These are phyloP conservation scores for Diutina pseudorugosa DNA, from an alignment of 1,139 yeast genomes.

Conservation along the genomic window DNA sequence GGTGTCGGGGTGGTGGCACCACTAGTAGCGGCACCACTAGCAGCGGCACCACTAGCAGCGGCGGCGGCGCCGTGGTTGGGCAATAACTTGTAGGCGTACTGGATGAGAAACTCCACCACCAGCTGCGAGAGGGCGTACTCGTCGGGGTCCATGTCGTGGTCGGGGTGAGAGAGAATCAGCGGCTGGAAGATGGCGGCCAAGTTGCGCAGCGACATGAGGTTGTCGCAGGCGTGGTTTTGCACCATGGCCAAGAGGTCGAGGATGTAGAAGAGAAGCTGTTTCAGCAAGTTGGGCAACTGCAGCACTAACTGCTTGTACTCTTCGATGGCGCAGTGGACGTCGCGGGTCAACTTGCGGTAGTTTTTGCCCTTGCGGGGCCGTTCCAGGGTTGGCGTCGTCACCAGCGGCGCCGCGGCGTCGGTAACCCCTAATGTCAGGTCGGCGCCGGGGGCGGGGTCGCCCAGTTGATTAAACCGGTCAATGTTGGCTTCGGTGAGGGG, in stretches of 20 bases:
- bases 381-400: conserved; percentile 7
- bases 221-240: conserved; percentile 63
- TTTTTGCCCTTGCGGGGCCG: conserved; percentile 9
- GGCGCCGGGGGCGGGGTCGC: neutral
- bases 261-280: conserved; percentile 78
- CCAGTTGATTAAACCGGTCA: conserved; percentile 2
- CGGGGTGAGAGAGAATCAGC: conserved; percentile 81
- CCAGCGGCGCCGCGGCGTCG: conserved; percentile 9
- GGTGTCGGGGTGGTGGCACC: too few species aligned
- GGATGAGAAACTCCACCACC: conserved; percentile 82
- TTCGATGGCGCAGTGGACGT: conserved; percentile 56
- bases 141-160: conserved; percentile 82
- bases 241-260: conserved; percentile 81
- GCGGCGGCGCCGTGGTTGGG: conserved; percentile 28
- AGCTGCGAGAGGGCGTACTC: conserved; percentile 82
- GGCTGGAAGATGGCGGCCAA: conserved; percentile 96
- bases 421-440: too few species aligned
- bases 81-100: conserved; percentile 67
- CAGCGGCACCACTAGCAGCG: too few species aligned
- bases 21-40: too few species aligned
- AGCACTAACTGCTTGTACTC: conserved; percentile 62
- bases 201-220: conserved; percentile 87
- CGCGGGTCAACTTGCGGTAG: conserved; percentile 37
- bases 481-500: conserved; percentile 5
- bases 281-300: conserved; percentile 54